phyloP scores from a whole-genome alignment of 768 basidiomycete genomes.

The Leccinum subtestaceum region DNA sequence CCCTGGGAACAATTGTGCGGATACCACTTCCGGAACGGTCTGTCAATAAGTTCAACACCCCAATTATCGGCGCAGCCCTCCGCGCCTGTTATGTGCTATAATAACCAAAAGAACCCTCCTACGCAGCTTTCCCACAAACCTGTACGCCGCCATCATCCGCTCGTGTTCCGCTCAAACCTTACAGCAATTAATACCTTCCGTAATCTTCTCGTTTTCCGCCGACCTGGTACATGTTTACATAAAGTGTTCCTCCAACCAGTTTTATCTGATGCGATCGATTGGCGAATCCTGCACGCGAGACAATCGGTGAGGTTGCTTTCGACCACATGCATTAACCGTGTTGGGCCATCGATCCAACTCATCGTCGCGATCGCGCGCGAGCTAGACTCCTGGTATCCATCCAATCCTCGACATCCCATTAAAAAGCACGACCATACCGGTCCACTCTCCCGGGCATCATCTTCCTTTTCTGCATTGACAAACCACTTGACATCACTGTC shows the following conservation, averaged over 20 bases:
- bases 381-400: not conserved
- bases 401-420: not conserved
- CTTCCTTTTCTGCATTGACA: slow-evolving; percentile 5
- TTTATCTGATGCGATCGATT: slow-evolving; percentile 16
- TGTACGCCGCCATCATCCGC: slow-evolving; percentile 2
- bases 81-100: slow-evolving; percentile 3
- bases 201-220: not conserved
- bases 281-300: not conserved
- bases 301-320: not conserved
- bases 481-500: not conserved
- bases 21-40: not conserved
- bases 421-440: not conserved
- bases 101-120: slow-evolving; percentile 5
- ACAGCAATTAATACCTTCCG: slow-evolving; percentile 3
- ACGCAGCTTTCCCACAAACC: slow-evolving; percentile 9
- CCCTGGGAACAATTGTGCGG: not conserved
- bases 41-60: not conserved
- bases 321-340: not conserved
- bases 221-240: not conserved
- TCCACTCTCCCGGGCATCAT: not conserved
- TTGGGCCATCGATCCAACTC: not conserved
- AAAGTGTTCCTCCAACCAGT: not conserved
- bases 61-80: slow-evolving; percentile 1
- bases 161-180: slow-evolving; percentile 4
- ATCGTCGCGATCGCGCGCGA: not conserved